Evolutionary conservation across 2,329 filamentous ascomycete species (phyloP), one percentile per base, ranked within the genome.

Genomic region (Zymoseptoria ardabiliae): DNA sequence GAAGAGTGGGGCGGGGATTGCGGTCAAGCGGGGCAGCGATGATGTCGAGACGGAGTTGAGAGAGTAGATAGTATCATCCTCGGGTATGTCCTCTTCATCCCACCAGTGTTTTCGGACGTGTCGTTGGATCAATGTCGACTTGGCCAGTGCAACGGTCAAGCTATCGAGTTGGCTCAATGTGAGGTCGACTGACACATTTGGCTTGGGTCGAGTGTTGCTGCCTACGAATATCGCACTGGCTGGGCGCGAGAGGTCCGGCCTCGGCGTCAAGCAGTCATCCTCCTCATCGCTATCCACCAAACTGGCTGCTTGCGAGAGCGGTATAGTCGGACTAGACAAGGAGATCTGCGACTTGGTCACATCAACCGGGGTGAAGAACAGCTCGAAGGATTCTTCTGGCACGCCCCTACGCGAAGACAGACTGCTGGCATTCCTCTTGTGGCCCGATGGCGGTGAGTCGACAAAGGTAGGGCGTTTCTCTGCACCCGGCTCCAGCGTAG

Each of bases 301-400:
- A 45, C 35, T 45, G 7, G 35, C 35, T n/a, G 35, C 35, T 13
- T 45, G 35, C 13, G 35, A 45, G 6, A 17, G 35, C 11, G 35
- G 35, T n/a, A 45, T n/a, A 13, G 35, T 45, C 35, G 68, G 68
- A 53, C 67, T 69, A 2, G 64, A 64, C 10, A 70, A 50, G 35
- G 59, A 66, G 22, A 65, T 64, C 52, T 60, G 58, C 20, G 59
- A 63, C 11, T 50, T 59, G 10, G 62, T 65, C 6, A 65, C 63
- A 48, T 68, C 63, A 45, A 63, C 65, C 1, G 68, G 67, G 3
- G 64, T 65, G 53, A 70, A 70, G 58, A 68, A 70, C 10, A 70
- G 65, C 9, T 68, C 66, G 21, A 56, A 55, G 21, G 54, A 53
- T 17, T 59, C 50, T 5, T 54, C 57, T 6, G 58, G 25, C 10